phyloP scores from a whole-genome alignment of 345 rosid species.

The Capsella bursapastoris region DNA sequence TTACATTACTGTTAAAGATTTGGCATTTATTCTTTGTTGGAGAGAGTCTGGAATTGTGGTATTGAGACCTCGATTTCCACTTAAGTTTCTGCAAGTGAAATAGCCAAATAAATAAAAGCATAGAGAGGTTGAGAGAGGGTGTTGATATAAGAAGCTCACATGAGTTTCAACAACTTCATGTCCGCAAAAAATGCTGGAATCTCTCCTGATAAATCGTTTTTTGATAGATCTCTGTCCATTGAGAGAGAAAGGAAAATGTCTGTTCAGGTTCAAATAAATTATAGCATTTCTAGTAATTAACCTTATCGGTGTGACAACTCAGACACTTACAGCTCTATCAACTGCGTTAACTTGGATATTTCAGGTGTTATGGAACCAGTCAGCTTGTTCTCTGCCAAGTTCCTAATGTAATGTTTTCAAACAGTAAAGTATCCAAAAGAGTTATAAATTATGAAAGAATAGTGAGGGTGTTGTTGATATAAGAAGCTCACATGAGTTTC shows the following conservation, averaged over 20 bases:
- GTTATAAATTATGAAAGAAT: neutral
- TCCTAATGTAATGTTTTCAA: conserved; percentile 40
- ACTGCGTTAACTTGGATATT: conserved; percentile 42
- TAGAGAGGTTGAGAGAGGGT: too few relatives aligned
- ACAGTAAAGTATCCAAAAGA: conserved; percentile 25
- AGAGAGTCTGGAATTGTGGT: conserved; percentile 37
- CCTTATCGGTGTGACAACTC: neutral
- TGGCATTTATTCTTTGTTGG: conserved; percentile 3
- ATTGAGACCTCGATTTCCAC: conserved; percentile 35
- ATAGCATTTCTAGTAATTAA: neutral
- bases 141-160: conserved; percentile 49
- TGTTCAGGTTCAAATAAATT: neutral
- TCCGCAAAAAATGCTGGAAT: conserved; percentile 56
- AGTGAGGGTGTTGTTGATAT: too few relatives aligned
- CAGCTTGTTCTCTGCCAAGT: conserved; percentile 48
- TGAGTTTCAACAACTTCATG: conserved; percentile 47
- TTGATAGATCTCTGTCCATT: conserved; percentile 63
- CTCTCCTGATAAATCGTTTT: conserved; percentile 53
- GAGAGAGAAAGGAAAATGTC: neutral
- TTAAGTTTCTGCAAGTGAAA: conserved; percentile 36
- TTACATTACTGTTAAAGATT: conserved; percentile 36
- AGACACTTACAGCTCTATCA: conserved; percentile 50
- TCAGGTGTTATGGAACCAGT: conserved; percentile 40
- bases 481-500: conserved; percentile 53
- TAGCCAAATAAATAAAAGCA: too few relatives aligned